Evolutionary conservation across 2,329 filamentous ascomycete genomes (phyloP).

Genomic region (Diaporthe longicolla): DNA sequence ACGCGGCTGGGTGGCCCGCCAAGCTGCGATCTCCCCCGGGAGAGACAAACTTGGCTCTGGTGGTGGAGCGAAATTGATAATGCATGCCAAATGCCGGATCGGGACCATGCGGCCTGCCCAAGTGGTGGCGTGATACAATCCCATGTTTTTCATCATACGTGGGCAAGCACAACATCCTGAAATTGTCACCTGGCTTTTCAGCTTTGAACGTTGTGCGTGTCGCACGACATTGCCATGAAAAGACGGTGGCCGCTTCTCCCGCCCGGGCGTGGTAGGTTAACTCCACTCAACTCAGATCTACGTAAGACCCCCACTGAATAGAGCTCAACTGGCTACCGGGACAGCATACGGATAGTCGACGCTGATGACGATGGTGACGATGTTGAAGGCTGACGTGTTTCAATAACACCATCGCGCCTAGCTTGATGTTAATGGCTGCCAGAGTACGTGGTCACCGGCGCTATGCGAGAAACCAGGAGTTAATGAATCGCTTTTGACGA

Average conservation of each 20-base stretch:
- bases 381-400: slow-evolving; percentile 3
- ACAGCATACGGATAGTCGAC: not conserved
- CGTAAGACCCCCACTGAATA: not conserved
- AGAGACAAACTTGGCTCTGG: not conserved
- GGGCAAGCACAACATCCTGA: not conserved
- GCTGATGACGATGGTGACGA: not conserved
- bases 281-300: not conserved
- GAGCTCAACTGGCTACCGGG: not conserved
- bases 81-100: not conserved
- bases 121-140: not conserved
- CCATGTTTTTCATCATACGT: not conserved
- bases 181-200: not conserved
- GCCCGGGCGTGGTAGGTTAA: not conserved
- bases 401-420: not conserved
- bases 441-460: not conserved
- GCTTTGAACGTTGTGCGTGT: slow-evolving; percentile 2
- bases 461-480: too few species aligned
- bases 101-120: not conserved
- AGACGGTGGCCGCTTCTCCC: not conserved
- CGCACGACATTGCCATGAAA: not conserved
- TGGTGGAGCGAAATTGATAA: not conserved
- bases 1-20: slow-evolving; percentile 3
- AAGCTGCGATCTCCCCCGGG: not conserved
- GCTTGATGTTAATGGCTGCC: not conserved
- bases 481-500: too few species aligned